Evolutionary conservation across 805 yeast species (phyloP).

Genomic region (Ogataea henricii): DNA sequence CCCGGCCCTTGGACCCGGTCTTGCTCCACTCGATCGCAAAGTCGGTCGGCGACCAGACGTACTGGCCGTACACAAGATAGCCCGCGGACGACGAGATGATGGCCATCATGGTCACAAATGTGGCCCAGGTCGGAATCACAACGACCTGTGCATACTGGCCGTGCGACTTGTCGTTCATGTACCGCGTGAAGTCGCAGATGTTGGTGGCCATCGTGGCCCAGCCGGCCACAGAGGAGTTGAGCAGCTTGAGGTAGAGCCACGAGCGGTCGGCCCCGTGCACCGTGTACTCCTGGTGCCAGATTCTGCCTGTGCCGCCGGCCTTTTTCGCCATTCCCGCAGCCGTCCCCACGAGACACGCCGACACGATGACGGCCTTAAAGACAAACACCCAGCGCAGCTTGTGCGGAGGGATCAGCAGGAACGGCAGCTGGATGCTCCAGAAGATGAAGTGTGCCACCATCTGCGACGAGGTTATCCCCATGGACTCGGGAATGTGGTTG

Average conservation of each 20-base stretch:
- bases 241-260: slow-evolving; percentile 30
- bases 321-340: slow-evolving; percentile 38
- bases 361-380: slow-evolving; percentile 33
- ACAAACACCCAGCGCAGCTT: slow-evolving; percentile 39
- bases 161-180: slow-evolving; percentile 33
- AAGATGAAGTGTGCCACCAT: slow-evolving; percentile 38
- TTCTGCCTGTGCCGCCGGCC: slow-evolving; percentile 29
- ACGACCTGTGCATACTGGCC: slow-evolving; percentile 36
- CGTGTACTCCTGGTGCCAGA: slow-evolving; percentile 24
- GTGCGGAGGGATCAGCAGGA: slow-evolving; percentile 34
- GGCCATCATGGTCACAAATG: slow-evolving; percentile 35
- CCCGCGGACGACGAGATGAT: slow-evolving; percentile 40
- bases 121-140: slow-evolving; percentile 28
- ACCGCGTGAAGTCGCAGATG: slow-evolving; percentile 42
- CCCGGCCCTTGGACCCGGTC: slow-evolving; percentile 23
- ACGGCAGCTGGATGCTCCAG: slow-evolving; percentile 36
- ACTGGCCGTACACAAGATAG: slow-evolving; percentile 41
- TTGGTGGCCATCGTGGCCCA: slow-evolving; percentile 40
- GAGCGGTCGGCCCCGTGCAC: slow-evolving; percentile 29
- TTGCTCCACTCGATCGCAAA: slow-evolving; percentile 39
- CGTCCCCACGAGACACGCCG: slow-evolving; percentile 30
- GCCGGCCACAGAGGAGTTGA: slow-evolving; percentile 37
- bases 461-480: slow-evolving; percentile 29
- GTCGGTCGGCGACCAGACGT: slow-evolving; percentile 46
- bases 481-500: slow-evolving; percentile 31